These are phyloP conservation scores for Ceratopteris richardii DNA, from an alignment of 75 land plant species.

Conservation along the genomic window DNA sequence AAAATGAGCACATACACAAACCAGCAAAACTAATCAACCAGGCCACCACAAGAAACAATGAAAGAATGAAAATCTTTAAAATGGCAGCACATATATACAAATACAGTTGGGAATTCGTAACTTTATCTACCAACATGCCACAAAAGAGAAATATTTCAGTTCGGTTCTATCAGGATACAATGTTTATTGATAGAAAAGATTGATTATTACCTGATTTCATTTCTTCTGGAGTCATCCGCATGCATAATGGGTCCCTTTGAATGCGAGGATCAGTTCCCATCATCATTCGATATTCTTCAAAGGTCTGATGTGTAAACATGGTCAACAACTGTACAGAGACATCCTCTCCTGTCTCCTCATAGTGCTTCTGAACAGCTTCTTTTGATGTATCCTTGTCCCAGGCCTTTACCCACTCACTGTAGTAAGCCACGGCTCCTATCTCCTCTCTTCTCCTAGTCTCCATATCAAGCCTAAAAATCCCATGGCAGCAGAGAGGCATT, in stretches of 20 bases:
- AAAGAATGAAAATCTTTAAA: no score
- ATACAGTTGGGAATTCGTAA: no score
- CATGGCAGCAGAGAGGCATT: neutral
- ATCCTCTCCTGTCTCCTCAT: constrained; percentile 83
- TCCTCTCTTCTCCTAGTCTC: constrained; percentile 56
- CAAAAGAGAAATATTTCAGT: no score
- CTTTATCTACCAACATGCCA: no score
- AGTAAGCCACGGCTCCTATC: constrained; percentile 80
- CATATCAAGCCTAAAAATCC: constrained; percentile 42
- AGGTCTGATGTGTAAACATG: constrained; percentile 79
- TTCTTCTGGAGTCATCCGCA: constrained; percentile 74
- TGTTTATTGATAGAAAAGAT: no score
- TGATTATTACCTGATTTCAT: constrained; percentile 61
- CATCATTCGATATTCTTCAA: constrained; percentile 75
- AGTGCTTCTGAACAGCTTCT: constrained; percentile 76
- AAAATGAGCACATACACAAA: no score
- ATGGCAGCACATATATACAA: no score
- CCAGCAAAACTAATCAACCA: no score
- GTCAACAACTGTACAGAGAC: constrained; percentile 62
- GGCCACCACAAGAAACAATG: no score
- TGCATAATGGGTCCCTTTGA: constrained; percentile 74
- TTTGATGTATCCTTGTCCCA: constrained; percentile 80
- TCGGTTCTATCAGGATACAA: no score
- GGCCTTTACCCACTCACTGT: constrained; percentile 90
- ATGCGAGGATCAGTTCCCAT: constrained; percentile 93